Evolutionary conservation across 75 land plant species (phyloP), one percentile per base, ranked within the genome.

Genomic region (Picea glauca): DNA sequence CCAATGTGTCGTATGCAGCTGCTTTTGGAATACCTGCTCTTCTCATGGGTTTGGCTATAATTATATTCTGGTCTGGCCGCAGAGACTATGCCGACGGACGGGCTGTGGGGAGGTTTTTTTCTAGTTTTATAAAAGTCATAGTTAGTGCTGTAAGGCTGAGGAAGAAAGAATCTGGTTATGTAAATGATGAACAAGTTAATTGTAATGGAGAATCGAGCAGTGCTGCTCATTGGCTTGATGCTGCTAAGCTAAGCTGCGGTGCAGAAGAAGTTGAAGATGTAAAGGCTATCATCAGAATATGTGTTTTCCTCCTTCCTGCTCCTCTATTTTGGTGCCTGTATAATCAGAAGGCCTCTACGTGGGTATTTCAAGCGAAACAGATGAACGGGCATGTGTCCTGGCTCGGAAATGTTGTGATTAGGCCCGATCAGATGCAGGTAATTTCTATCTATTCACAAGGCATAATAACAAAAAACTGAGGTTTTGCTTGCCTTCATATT

Each of bases 381-480:
- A 64, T 84, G 75, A 54, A 84, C 78, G 86, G 86, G 8, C 74
- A 62, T 4, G 83, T 84, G 11, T 60, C 84, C 15, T 84, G 86
- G 86, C 79, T 84, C 33, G 84, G 78, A 54, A 38, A 62, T 43
- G 3, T 84, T 13, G 74, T 59, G 26, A 84, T 84, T n/a, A 65
- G 82, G 58, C 86, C 86, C 9, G 86, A 84, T 43, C 86, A 84
- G 58, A 81, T 84, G 86, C 86, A 84, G 83, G 86, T 84, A 38
- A 30, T 1, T 38, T 2, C 13, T 61, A 18, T 20, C 35, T n/a
- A 14, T 14, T 75, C 38, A 54, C 63, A 17, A 5, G 33, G 74
- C 20, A 12, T 33, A 20, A 9, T 70, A 7, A 43, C 11, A 40
- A 20, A n/a, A 17, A 40, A 5, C 20, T 8, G 12, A 68, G 8